Base-by-base conservation (phyloP, 805 yeast species). In the Schwanniomyces occidentalis region DNA sequence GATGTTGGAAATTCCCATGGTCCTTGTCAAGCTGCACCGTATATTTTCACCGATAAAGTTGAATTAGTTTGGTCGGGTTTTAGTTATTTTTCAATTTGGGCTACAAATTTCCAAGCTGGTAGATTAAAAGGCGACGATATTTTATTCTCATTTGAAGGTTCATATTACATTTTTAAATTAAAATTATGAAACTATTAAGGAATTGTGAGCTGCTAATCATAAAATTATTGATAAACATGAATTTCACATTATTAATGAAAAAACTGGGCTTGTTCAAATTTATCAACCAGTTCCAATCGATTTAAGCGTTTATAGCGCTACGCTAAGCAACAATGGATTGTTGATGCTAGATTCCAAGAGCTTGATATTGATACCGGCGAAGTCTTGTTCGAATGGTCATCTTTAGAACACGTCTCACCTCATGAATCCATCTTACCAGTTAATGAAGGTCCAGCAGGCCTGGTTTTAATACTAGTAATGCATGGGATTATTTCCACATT, bases 401-500 rank as follows among this genome's bases (percentile, higher is more conserved):
- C 62, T 10, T 35, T 57, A 16, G 65, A 62, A 17, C 63, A 63
- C 36, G 54, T 62, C 23, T 49, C 61, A 2, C 66, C 64, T 2
- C 42, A 37, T 9, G 61, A 56, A 27, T 58, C 67, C 1, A 53
- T 51, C n/a, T 37, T 63, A 6, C 52, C 59, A 2, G 30, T 60
- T 12, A 49, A 48, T n/a, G 45, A 51, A 16, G 64, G 58, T 4
- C 50, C 46, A n/a, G 64, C 63, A 8, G 68, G 67, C 40, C 49
- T n/a, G 68, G 66, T 2, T 49, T 34, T 32, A 54, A 54, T 24
- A 55, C 61, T 6, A 45, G 54, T 35, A 56, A 49, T 40, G 68
- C 70, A 7, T 64, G 67, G 66, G 69, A 63, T 41, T 63, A 58
- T 34, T 62, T 62, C 52, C 69, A 64, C 40, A 58, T 63, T 37